These are phyloP conservation scores for Podila clonocystis DNA, from an alignment of 192 early-diverging fungal genomes.

Conservation along the genomic window DNA sequence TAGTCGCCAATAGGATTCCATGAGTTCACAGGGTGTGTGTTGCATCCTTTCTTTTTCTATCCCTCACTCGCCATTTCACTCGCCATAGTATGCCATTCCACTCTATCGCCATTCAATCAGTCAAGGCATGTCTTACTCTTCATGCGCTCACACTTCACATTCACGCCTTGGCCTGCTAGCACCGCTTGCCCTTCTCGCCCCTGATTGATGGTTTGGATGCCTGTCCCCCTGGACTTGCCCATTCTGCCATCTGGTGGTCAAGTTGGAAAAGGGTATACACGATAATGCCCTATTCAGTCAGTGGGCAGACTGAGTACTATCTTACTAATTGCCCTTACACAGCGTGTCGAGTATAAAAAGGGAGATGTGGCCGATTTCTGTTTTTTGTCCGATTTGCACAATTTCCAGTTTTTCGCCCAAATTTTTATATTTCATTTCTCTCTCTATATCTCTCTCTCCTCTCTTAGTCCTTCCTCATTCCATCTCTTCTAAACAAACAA, in stretches of 20 bases:
- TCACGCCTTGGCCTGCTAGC: background rate
- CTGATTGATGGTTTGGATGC: background rate
- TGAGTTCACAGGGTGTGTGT: background rate
- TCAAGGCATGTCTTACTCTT: background rate
- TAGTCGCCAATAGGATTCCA: background rate
- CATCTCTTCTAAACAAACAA: background rate
- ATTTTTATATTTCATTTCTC: background rate
- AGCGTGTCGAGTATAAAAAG: background rate
- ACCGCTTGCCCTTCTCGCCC: background rate
- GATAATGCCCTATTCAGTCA: too few species aligned
- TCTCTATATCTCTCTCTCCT: background rate
- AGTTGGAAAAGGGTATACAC: too few species aligned
- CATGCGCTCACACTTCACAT: background rate
- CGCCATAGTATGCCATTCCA: conserved; percentile 2
- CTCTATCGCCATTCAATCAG: background rate
- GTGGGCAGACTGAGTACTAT: too few species aligned
- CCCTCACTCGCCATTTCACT: background rate
- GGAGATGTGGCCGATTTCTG: background rate
- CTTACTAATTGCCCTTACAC: background rate
- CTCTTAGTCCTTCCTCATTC: conserved; percentile 2
- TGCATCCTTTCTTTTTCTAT: background rate
- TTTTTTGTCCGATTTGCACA: background rate
- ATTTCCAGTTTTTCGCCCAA: background rate
- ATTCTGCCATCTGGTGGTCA: too few species aligned
- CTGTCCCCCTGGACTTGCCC: too few species aligned